These are phyloP conservation scores for Seiridium unicorne DNA, from an alignment of 2,329 filamentous ascomycete genomes.

Conservation along the genomic window DNA sequence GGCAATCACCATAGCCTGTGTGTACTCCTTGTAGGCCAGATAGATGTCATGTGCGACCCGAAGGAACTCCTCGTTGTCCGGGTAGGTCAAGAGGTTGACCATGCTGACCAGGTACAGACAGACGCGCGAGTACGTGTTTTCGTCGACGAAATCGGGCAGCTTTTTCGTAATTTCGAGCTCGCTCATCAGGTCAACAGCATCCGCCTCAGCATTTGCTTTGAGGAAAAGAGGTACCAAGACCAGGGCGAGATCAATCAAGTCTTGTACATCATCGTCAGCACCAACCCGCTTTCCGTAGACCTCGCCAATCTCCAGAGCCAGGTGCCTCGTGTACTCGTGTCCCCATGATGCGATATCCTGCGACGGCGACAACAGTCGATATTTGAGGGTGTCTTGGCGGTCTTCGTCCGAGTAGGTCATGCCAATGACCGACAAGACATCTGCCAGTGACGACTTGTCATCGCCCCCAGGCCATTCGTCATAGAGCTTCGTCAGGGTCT, in stretches of 20 bases:
- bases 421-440: conserved; percentile 93
- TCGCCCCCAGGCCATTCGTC: conserved; percentile 83
- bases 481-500: conserved; percentile 82
- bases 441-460: conserved; percentile 86
- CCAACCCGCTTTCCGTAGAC: conserved; percentile 87
- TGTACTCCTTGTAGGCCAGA: conserved; percentile 85
- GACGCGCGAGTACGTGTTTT: conserved; percentile 89
- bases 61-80: conserved; percentile 94
- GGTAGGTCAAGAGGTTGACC: conserved; percentile 95
- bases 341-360: conserved; percentile 96
- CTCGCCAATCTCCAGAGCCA: conserved; percentile 92
- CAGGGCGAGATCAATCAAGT: conserved; percentile 81
- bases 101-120: conserved; percentile 99
- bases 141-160: conserved; percentile 84
- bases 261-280: conserved; percentile 78
- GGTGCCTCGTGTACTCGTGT: conserved; percentile 95
- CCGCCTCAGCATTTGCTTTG: conserved; percentile 95
- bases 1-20: conserved; percentile 90
- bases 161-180: conserved; percentile 96
- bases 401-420: conserved; percentile 99
- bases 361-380: conserved; percentile 83
- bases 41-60: conserved; percentile 93
- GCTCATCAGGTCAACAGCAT: conserved; percentile 94
- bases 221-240: conserved; percentile 91
- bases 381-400: conserved; percentile 93